Conservation (phyloP, 805 yeast genomes). For the Wickerhamiella siamensis region DNA sequence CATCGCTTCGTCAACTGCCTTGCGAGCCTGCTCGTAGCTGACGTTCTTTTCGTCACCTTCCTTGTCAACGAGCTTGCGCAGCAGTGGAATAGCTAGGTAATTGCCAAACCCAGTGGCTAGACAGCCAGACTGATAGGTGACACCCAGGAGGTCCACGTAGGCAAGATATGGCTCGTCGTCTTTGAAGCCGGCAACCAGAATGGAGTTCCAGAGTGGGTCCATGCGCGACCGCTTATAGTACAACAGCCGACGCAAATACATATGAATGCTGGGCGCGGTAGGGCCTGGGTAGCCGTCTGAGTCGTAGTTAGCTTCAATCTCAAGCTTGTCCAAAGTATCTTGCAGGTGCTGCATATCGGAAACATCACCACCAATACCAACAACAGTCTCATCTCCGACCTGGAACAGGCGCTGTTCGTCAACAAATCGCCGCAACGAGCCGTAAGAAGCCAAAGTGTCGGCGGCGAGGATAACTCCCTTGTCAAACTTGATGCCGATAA, state of each 20-base stretch:
- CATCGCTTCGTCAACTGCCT: constrained; percentile 74
- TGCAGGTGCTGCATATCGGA: constrained; percentile 82
- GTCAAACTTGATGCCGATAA: constrained; percentile 75
- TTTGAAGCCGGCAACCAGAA: constrained; percentile 80
- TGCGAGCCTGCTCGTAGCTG: constrained; percentile 59
- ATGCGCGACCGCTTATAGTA: constrained; percentile 81
- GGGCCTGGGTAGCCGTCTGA: constrained; percentile 36
- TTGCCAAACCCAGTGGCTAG: constrained; percentile 96
- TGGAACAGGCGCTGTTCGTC: constrained; percentile 72
- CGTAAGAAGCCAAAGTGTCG: constrained; percentile 82
- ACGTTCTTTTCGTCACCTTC: constrained; percentile 64
- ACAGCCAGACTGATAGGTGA: constrained; percentile 73
- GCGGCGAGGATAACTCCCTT: constrained; percentile 92
- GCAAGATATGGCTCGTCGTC: constrained; percentile 61
- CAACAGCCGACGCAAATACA: constrained; percentile 69
- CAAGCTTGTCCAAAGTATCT: constrained; percentile 62
- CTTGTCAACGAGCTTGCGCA: constrained; percentile 67
- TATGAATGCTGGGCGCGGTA: constrained; percentile 76
- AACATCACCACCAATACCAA: constrained; percentile 89
- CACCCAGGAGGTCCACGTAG: constrained; percentile 85
- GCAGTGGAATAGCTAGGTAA: constrained; percentile 80
- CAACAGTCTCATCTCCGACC: constrained; percentile 76
- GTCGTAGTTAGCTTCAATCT: constrained; percentile 67
- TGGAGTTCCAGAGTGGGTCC: constrained; percentile 94
- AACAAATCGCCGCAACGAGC: constrained; percentile 76